A percentile compares a stretch with the other conserved stretches of the same genome.
These are phyloP conservation scores for Entophlyctis helioformis DNA, from an alignment of 192 early-diverging fungal species.

Conservation along the genomic window DNA sequence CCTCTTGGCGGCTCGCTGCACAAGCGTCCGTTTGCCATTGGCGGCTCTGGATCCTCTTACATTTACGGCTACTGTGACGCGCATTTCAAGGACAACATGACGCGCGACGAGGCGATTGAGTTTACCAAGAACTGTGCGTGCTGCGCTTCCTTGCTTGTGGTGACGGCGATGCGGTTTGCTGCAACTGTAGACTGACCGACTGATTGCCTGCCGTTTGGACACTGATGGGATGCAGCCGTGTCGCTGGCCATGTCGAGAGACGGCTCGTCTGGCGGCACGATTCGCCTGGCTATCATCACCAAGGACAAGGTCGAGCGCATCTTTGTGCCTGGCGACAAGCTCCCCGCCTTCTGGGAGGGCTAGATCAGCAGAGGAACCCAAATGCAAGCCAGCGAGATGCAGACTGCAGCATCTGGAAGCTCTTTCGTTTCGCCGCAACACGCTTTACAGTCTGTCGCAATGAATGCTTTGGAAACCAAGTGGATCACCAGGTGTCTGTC, in stretches of 20 bases:
- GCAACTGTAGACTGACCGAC: neutral
- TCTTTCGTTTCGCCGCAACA: too few species aligned
- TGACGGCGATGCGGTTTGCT: neutral
- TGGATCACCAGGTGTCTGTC: too few species aligned
- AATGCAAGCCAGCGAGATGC: too few species aligned
- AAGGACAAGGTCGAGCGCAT: constrained; percentile 77
- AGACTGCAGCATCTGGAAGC: too few species aligned
- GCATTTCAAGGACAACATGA: constrained; percentile 68
- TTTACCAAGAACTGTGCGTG: constrained; percentile 88
- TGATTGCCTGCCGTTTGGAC: neutral
- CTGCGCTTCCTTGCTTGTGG: too few species aligned
- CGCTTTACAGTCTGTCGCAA: too few species aligned
- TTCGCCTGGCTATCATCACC: constrained; percentile 88
- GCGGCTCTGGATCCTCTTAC: constrained; percentile 89
- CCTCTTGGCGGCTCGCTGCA: constrained; percentile 90
- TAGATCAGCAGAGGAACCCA: constrained; percentile 4
- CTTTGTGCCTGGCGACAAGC: constrained; percentile 66
- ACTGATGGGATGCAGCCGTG: constrained; percentile 45
- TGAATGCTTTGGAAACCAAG: too few species aligned
- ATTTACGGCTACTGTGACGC: constrained; percentile 99
- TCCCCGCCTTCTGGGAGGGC: constrained; percentile 40
- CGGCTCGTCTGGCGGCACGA: constrained; percentile 92
- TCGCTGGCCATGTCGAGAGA: constrained; percentile 91
- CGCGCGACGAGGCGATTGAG: constrained; percentile 68
- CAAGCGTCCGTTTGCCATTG: constrained; percentile 83